Base-by-base conservation (phyloP, 2,329 filamentous ascomycete species). In the Epichloe gansuensis region DNA sequence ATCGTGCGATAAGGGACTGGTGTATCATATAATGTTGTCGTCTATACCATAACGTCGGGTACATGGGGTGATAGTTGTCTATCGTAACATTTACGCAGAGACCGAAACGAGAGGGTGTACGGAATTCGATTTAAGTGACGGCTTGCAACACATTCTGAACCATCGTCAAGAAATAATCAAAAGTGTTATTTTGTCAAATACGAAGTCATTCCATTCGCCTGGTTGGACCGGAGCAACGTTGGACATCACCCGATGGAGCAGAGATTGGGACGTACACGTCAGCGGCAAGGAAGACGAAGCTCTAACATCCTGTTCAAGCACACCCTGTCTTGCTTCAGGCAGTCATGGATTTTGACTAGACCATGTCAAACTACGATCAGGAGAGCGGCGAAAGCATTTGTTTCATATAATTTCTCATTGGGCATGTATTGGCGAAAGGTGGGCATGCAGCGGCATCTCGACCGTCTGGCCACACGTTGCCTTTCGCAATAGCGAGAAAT, bases 1-100 rank as follows among this genome's bases (percentile, higher is more conserved):
- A 63, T 72, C 45, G 65, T 74, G 53, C 71, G 74, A 61, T 80
- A 60, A 66, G 35, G 13, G 6, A 13, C 36, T 36, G n/a, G 5
- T 11, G 9, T 27, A 15, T 21, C 11, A n/a, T 12, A 23, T 23
- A 35, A 36, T 17, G 34, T 7, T 15, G 15, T n/a, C 34, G 21
- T 15, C 34, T 39, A 15, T 21, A 11, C 21, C 13, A 9, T 7
- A 21, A 13, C 15, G 34, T 23, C 11, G 31, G 21, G 34, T 12
- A 17, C 38, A 21, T n/a, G 41, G n/a, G 41, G 15, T 17, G 31
- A 38, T 38, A 12, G 31, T 42, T 5, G 40, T 35, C 8, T 34
- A 4, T 36, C 23, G 4, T 25, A 39, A 23, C 17, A 25, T 12
- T 11, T 36, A 21, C 11, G 7, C 31, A 46, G 4, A 46, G n/a